Conservation (phyloP, 371 early-diverging fungal species). For the Aphelidium insulamus region DNA sequence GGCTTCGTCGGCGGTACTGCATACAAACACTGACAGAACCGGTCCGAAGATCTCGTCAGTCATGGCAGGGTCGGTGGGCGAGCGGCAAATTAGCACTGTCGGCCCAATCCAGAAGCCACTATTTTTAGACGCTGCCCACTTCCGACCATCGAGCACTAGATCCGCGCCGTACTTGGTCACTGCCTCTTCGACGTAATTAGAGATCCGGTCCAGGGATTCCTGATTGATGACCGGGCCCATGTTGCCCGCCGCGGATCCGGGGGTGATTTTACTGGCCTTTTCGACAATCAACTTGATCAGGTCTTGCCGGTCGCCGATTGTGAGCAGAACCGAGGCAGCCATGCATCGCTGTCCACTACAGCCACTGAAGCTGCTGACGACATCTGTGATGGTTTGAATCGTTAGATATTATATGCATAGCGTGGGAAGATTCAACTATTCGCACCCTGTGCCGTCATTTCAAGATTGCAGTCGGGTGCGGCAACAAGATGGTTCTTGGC, state of each 20-base stretch:
- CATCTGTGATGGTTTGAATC: constrained; percentile 11
- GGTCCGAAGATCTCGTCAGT: constrained; percentile 56
- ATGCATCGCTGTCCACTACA: constrained; percentile 37
- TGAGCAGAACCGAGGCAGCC: constrained; percentile 47
- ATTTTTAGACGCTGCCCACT: constrained; percentile 6
- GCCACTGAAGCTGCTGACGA: constrained; percentile 40
- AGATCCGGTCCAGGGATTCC: constrained; percentile 25
- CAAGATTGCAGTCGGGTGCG: constrained; percentile 37
- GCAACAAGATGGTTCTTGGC: constrained; percentile 50
- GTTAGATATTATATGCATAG: too few species aligned
- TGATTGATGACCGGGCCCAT: constrained; percentile 47
- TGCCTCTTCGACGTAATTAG: constrained; percentile 22
- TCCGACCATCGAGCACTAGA: constrained; percentile 42
- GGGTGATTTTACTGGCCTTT: constrained; percentile 19
- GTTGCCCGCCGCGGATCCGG: constrained; percentile 17
- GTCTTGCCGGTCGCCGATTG: constrained; percentile 32
- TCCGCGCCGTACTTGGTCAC: constrained; percentile 23
- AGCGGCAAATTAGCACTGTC: constrained; percentile 28
- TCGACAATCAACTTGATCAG: constrained; percentile 25
- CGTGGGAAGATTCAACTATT: too few species aligned
- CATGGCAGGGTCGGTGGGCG: constrained; percentile 26
- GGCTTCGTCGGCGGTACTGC: constrained; percentile 25
- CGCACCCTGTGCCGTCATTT: constrained; percentile 41
- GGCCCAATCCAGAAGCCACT: constrained; percentile 44
- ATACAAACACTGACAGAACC: constrained; percentile 30